Base-by-base conservation (phyloP, 768 basidiomycete genomes). In the Leccinum olivaceopallidum region DNA sequence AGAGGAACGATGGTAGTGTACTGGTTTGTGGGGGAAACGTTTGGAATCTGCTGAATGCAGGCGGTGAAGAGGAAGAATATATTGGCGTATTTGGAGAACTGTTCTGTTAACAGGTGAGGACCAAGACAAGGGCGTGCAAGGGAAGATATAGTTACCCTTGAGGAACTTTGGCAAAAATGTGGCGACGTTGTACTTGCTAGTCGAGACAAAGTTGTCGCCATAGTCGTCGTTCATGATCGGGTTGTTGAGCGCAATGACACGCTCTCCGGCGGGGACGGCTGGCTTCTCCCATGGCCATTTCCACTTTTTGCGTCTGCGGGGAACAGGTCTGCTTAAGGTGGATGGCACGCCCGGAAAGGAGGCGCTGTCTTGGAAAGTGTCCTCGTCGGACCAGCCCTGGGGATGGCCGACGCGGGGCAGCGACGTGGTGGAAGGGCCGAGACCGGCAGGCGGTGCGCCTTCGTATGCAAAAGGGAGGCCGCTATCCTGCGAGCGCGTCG, bases 81-180 rank as follows among this genome's bases (percentile, higher is more conserved):
- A 72, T 99, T 98, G 66, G 97, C 96, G 73, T 98, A 98, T 85
- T 97, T 94, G 49, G 93, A 95, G 80, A 98, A 97, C 85, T 98
- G 95, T 73, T 96, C 95, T 96, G 76, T 6, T 3, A 54, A 30
- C 28, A 14, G 36, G 44, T 73, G 39, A 69, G 64, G 10, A 39
- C 16, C 6, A 24, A 2, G 2, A 24, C 24, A 24, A n/a, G 6
- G 52, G 1, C 30, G n/a, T 0, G 24, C 28, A 24, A 32, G 20
- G 36, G 1, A 30, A 0, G 6, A 47, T 3, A n/a, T 47, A 78
- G 86, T 64, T 67, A 98, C 96, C 95, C 56, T 84, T 83, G 60
- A 99, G 75, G 77, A 98, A 99, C 75, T 98, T 98, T 42, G 94
- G 94, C 5, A 95, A 61, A 73, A 98, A 98, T 0, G 92, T 90